Base-by-base conservation (phyloP, 2,329 filamentous ascomycete genomes). In the Pestalotiopsis sp. region DNA sequence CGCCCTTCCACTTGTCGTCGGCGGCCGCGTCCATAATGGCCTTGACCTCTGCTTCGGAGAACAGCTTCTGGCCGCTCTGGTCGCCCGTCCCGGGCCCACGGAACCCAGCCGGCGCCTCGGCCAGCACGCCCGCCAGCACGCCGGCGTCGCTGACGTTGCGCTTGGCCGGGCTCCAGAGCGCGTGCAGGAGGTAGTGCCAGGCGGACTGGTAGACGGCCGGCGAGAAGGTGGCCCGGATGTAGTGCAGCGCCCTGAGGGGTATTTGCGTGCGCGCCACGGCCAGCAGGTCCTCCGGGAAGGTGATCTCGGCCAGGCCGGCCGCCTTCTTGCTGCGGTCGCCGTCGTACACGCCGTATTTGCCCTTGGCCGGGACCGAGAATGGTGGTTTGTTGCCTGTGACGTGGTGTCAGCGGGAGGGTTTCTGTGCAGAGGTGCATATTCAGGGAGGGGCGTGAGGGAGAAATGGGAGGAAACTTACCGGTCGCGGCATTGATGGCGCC, bases 351-450 rank as follows among this genome's bases (percentile, higher is more conserved):
- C 85, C 81, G 74, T 93, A 90, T 1, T 74, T 77, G 24, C 86
- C 89, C 81, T 94, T 94, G 57, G 88, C 89, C 1, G 89, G 87
- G 38, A 92, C 82, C 0, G 83, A 83, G 91, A 91, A 94, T 1
- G 93, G 92, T 0, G 92, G 92, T 71, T 88, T 88, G 78, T 96
- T 95, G 63, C 91, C 91, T 88, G 71, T 35, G 24, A 63, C 3
- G 57, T 1, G 7, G 44, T 14, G 35, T 70, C n/a, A 56, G 66
- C 24, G 20, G 4, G 4, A 48, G 5, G 4, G 17, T n/a, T 17
- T n/a, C 14, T n/a, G 44, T 14, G 14, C n/a, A 7, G 44, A 48
- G 44, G 6, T 17, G 14, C 1, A 9, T 48, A n/a, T 26, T 26
- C 3, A 26, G 26, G 26, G 24, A 24, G 26, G 4, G 26, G 26